These are phyloP conservation scores for Hemisphaericaspora lyxosophila DNA, from an alignment of 1,139 yeast genomes.

Conservation along the genomic window DNA sequence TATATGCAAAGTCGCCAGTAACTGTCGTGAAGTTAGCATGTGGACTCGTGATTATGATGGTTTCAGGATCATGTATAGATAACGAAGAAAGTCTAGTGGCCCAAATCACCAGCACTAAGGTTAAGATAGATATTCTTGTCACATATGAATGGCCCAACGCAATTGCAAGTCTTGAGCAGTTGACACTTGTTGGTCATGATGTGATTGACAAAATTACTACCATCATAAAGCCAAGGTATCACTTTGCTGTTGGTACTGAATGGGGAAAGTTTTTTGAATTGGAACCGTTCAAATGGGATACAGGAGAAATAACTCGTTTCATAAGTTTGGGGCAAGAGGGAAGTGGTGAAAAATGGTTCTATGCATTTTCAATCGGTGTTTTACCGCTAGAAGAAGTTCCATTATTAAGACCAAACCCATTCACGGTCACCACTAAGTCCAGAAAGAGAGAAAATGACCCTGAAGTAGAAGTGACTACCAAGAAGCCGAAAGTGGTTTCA, in stretches of 20 bases:
- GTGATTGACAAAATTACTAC: constrained; percentile 49
- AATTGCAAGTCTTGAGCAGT: constrained; percentile 38
- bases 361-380: constrained; percentile 55
- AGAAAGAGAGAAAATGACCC: constrained; percentile 14
- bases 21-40: constrained; percentile 41
- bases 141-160: constrained; percentile 62
- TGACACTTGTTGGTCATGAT: constrained; percentile 36
- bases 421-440: constrained; percentile 12
- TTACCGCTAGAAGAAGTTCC: constrained; percentile 12
- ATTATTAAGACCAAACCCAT: constrained; percentile 40
- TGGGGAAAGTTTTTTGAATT: constrained; percentile 54
- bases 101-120: constrained; percentile 15
- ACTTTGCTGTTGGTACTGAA: constrained; percentile 56
- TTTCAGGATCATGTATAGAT: constrained; percentile 28
- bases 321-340: constrained; percentile 64
- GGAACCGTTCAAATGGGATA: constrained; percentile 57
- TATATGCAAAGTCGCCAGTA: constrained; percentile 19
- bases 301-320: constrained; percentile 50
- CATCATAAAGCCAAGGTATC: constrained; percentile 57
- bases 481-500: constrained; percentile 37
- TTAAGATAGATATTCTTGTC: constrained; percentile 52
- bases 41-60: constrained; percentile 50
- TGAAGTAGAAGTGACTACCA: constrained; percentile 14
- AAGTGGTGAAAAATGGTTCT: constrained; percentile 64
- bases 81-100: constrained; percentile 16